These are phyloP conservation scores for Holtermannia corniformis DNA, from an alignment of 768 basidiomycete genomes.

Conservation along the genomic window DNA sequence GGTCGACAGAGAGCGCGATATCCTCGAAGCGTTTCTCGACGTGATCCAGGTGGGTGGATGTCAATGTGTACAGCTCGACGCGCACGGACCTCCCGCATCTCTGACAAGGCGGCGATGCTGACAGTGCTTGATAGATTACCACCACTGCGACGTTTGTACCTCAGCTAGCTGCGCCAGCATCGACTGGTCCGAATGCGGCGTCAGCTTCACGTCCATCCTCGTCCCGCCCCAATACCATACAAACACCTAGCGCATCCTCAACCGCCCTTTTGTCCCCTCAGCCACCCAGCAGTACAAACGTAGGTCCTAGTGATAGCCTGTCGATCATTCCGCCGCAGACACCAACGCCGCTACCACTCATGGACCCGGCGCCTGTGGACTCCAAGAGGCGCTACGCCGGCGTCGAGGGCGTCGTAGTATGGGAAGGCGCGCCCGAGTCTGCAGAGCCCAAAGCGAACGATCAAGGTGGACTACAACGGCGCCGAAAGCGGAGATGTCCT, in stretches of 20 bases:
- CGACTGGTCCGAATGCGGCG: neutral
- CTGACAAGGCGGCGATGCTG: neutral
- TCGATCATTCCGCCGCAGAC: conserved; percentile 73
- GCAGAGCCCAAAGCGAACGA: conserved; percentile 30
- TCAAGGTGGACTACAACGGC: conserved; percentile 57
- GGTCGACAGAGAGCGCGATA: neutral
- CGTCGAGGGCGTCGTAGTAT: conserved; percentile 65
- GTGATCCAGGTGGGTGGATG: conserved; percentile 48
- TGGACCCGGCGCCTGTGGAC: conserved; percentile 47
- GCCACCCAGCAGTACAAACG: conserved; percentile 38
- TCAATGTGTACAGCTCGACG: conserved; percentile 58
- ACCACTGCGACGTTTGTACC: conserved; percentile 64
- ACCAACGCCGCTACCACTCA: conserved; percentile 71
- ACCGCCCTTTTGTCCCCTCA: conserved; percentile 48
- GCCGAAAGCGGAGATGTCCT: conserved; percentile 38
- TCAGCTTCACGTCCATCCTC: conserved; percentile 7
- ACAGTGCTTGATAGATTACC: conserved; percentile 48
- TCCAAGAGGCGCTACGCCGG: conserved; percentile 63
- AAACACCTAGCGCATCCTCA: no score
- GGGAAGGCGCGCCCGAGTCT: conserved; percentile 34
- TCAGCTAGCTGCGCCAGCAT: conserved; percentile 6
- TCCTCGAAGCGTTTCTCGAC: conserved; percentile 1
- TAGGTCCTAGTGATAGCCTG: conserved; percentile 39
- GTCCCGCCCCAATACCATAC: conserved; percentile 1
- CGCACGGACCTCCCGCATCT: no score